Percentiles rank a stretch among this genome's conserved stretches.
These are phyloP conservation scores for Hymenoscyphus occultus DNA, from an alignment of 2,329 filamentous ascomycete species.

Conservation along the genomic window DNA sequence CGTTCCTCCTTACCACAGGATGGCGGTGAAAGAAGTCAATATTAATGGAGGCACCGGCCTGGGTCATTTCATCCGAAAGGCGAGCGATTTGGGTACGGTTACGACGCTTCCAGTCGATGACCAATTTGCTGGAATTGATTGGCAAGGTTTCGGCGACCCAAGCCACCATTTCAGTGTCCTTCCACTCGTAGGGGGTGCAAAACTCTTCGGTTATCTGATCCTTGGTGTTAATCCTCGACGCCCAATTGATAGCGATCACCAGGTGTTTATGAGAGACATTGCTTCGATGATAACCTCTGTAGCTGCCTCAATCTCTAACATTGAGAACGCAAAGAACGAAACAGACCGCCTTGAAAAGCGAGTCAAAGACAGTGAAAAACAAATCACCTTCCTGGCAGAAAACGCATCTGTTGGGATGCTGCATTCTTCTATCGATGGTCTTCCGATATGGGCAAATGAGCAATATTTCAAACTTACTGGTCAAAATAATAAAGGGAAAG, in stretches of 20 bases:
- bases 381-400: slow-evolving; percentile 33
- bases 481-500: slow-evolving; percentile 18
- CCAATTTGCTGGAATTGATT: slow-evolving; percentile 26
- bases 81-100: slow-evolving; percentile 17
- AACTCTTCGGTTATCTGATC: slow-evolving; percentile 28
- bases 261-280: slow-evolving; percentile 30
- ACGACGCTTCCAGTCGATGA: slow-evolving; percentile 26
- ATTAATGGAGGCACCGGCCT: slow-evolving; percentile 25
- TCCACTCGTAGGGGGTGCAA: slow-evolving; percentile 22
- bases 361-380: slow-evolving; percentile 22
- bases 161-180: slow-evolving; percentile 28
- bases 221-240: slow-evolving; percentile 31
- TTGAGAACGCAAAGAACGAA: slow-evolving; percentile 26
- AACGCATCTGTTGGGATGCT: slow-evolving; percentile 33
- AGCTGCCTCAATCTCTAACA: slow-evolving; percentile 24
- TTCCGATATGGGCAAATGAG: slow-evolving; percentile 31
- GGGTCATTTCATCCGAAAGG: slow-evolving; percentile 26
- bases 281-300: slow-evolving; percentile 28
- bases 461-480: slow-evolving; percentile 30
- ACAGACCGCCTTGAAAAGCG: slow-evolving; percentile 23
- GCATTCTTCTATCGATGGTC: slow-evolving; percentile 28
- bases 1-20: slow-evolving; percentile 24
- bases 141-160: slow-evolving; percentile 27
- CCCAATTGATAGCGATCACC: slow-evolving; percentile 28
- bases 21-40: slow-evolving; percentile 21